These are phyloP conservation scores for Talaromyces sp. DNA, from an alignment of 2,329 filamentous ascomycete genomes.

Conservation along the genomic window DNA sequence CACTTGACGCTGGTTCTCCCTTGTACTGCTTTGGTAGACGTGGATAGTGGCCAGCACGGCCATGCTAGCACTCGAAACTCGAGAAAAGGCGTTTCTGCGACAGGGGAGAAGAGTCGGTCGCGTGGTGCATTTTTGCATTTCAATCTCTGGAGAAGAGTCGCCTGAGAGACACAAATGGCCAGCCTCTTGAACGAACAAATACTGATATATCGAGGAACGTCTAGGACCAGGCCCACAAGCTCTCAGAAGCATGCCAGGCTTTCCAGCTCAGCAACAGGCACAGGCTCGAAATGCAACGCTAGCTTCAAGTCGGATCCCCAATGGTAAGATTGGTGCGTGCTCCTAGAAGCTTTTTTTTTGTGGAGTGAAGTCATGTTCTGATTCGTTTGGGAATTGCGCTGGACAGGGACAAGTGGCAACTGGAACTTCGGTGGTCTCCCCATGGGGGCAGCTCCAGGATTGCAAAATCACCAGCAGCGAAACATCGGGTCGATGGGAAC, in stretches of 20 bases:
- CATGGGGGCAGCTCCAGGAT: constrained; percentile 49
- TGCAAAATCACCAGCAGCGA: constrained; percentile 49
- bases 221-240: constrained; percentile 48
- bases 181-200: neutral
- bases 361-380: neutral
- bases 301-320: constrained; percentile 47
- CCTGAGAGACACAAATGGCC: constrained; percentile 13
- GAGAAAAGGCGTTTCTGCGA: neutral
- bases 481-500: constrained; percentile 48
- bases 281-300: constrained; percentile 45
- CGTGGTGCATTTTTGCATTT: neutral
- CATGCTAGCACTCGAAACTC: neutral
- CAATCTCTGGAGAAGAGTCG: neutral
- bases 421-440: constrained; percentile 54
- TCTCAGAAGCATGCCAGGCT: constrained; percentile 51
- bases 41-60: neutral
- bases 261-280: constrained; percentile 49
- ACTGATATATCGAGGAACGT: neutral
- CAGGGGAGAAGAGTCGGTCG: neutral
- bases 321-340: constrained; percentile 50
- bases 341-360: neutral
- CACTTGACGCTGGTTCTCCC: neutral
- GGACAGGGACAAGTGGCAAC: constrained; percentile 49
- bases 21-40: neutral
- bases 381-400: constrained; percentile 4